phyloP scores from a whole-genome alignment of 257 asterid genomes.

The Plantago elongata region DNA sequence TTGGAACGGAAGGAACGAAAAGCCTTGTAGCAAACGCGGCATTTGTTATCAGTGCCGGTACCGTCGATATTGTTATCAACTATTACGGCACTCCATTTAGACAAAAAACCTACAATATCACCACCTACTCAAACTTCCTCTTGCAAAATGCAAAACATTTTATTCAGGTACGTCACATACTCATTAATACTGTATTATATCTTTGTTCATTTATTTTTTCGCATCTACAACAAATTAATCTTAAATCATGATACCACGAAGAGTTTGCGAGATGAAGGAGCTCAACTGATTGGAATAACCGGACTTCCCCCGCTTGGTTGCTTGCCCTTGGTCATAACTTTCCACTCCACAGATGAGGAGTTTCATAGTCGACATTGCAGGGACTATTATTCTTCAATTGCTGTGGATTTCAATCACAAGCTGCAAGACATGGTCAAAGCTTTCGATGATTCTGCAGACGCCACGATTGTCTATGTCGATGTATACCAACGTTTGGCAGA shows the following conservation, averaged over 20 bases:
- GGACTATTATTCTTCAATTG: conserved; percentile 24
- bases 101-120: conserved; percentile 28
- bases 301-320: conserved; percentile 66
- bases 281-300: conserved; percentile 35
- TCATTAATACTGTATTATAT: not conserved
- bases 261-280: conserved; percentile 40
- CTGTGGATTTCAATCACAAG: conserved; percentile 36
- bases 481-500: conserved; percentile 31
- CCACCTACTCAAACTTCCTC: conserved; percentile 36
- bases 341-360: conserved; percentile 3
- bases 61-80: conserved; percentile 48
- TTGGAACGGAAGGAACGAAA: conserved; percentile 40
- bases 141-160: conserved; percentile 32
- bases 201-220: not conserved
- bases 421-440: conserved; percentile 21
- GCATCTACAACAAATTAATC: not conserved
- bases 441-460: conserved; percentile 2
- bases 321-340: conserved; percentile 43
- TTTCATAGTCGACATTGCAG: conserved; percentile 31
- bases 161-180: conserved; percentile 30
- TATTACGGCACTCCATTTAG: conserved; percentile 43
- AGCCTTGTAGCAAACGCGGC: conserved; percentile 30
- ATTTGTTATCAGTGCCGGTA: conserved; percentile 52
- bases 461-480: conserved; percentile 30
- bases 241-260: not conserved